Percentiles rank a stretch among this genome's conserved stretches.
Conservation (phyloP, 345 rosid species). For the Barbarea vulgaris region DNA sequence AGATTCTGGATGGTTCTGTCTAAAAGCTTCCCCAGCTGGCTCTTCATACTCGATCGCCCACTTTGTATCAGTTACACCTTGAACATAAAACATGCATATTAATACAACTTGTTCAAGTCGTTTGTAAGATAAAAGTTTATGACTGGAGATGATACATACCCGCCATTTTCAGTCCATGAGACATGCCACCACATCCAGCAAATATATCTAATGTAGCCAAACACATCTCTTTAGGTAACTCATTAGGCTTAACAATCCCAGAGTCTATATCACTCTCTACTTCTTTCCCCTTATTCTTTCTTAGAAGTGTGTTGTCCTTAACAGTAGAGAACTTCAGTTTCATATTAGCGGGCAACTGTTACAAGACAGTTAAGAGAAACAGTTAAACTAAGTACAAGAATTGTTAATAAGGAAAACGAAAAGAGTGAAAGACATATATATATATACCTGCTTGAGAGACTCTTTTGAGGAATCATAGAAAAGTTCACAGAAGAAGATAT, state of each 20-base stretch:
- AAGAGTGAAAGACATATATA: background rate
- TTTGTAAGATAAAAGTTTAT: slow-evolving; percentile 1
- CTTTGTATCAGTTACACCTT: slow-evolving; percentile 72
- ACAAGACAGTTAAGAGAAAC: slow-evolving; percentile 23
- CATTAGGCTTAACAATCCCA: slow-evolving; percentile 44
- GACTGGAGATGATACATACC: slow-evolving; percentile 43
- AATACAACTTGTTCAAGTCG: background rate
- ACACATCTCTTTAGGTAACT: slow-evolving; percentile 38
- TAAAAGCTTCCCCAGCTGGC: slow-evolving; percentile 85
- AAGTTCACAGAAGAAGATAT: slow-evolving; percentile 83
- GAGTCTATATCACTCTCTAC: slow-evolving; percentile 54
- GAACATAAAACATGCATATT: slow-evolving; percentile 33
- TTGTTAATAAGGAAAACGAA: background rate
- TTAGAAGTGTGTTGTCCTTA: slow-evolving; percentile 49
- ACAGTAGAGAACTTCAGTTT: slow-evolving; percentile 54
- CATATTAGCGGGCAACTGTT: slow-evolving; percentile 61
- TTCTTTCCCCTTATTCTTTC: slow-evolving; percentile 80
- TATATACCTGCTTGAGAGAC: slow-evolving; percentile 68
- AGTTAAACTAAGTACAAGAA: background rate
- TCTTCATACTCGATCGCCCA: slow-evolving; percentile 96
- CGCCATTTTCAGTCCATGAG: slow-evolving; percentile 66
- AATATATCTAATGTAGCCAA: slow-evolving; percentile 78
- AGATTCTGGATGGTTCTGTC: slow-evolving; percentile 65
- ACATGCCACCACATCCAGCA: slow-evolving; percentile 89
- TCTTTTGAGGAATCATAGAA: slow-evolving; percentile 71